Conservation (phyloP, 2,329 filamentous ascomycete species). For the Cladophialophora psammophila region DNA sequence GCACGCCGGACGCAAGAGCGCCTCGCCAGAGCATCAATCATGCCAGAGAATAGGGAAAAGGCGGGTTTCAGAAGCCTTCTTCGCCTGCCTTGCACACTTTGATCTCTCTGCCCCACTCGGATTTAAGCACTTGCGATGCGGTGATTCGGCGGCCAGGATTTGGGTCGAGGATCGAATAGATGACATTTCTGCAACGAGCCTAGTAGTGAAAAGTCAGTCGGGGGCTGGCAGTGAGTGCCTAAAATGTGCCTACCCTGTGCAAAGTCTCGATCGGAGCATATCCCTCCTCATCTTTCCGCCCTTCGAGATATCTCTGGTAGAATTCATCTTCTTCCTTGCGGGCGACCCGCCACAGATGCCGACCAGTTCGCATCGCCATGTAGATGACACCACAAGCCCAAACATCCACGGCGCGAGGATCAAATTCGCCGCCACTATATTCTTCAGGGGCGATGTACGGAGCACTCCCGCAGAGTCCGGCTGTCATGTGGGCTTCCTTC, state of each 20-base stretch:
- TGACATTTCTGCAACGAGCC: slow-evolving; percentile 97
- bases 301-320: slow-evolving; percentile 91
- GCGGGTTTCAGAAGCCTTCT: slow-evolving; percentile 74
- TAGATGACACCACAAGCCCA: slow-evolving; percentile 99
- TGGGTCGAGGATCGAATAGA: slow-evolving; percentile 97
- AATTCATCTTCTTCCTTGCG: slow-evolving; percentile 98
- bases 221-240: slow-evolving; percentile 22
- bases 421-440: slow-evolving; percentile 93
- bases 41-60: background rate
- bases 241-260: slow-evolving; percentile 76
- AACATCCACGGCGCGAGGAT: slow-evolving; percentile 95
- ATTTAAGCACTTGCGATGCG: slow-evolving; percentile 94
- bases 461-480: slow-evolving; percentile 92
- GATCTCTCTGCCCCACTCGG: slow-evolving; percentile 98
- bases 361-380: slow-evolving; percentile 98
- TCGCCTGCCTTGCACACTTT: slow-evolving; percentile 96
- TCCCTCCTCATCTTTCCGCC: slow-evolving; percentile 90
- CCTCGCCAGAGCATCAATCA: slow-evolving; percentile 1
- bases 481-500: slow-evolving; percentile 97
- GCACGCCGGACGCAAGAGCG: background rate
- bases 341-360: slow-evolving; percentile 95
- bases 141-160: slow-evolving; percentile 92
- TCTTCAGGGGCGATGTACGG: slow-evolving; percentile 98
- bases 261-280: slow-evolving; percentile 96
- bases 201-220: slow-evolving; percentile 51